Percentiles rank a stretch among this genome's conserved stretches.
phyloP scores from a whole-genome alignment of 495 filamentous ascomycete genomes.

The Penicillium maclennaniae region DNA sequence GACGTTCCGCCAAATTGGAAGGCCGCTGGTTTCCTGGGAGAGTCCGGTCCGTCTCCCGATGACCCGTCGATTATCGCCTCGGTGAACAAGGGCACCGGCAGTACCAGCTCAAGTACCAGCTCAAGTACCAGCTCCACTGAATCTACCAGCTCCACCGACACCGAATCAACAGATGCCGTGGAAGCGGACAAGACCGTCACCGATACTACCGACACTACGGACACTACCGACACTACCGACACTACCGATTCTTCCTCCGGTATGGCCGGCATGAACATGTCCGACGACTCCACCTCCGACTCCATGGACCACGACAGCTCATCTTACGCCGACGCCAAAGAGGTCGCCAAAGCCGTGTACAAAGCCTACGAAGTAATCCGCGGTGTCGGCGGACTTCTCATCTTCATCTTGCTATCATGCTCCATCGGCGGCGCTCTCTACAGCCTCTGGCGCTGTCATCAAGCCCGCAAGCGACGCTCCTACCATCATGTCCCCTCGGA shows the following conservation, averaged over 20 bases:
- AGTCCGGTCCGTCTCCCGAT: slow-evolving; percentile 23
- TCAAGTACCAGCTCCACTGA: slow-evolving; percentile 13
- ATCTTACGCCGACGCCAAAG: slow-evolving; percentile 25
- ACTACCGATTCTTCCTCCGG: slow-evolving; percentile 1
- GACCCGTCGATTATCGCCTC: slow-evolving; percentile 30
- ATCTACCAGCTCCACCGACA: slow-evolving; percentile 10
- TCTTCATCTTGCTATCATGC: slow-evolving; percentile 29
- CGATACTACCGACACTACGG: slow-evolving; percentile 5
- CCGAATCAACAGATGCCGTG: not conserved
- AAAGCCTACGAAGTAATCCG: slow-evolving; percentile 37
- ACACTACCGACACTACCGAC: too few species aligned
- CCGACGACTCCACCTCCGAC: slow-evolving; percentile 3
- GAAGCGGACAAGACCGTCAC: too few species aligned
- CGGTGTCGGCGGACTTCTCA: slow-evolving; percentile 31
- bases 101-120: too few species aligned
- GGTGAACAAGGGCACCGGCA: slow-evolving; percentile 13
- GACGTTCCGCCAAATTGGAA: slow-evolving; percentile 32
- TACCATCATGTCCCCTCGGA: slow-evolving; percentile 35
- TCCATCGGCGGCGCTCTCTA: slow-evolving; percentile 26
- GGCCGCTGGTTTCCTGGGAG: slow-evolving; percentile 30
- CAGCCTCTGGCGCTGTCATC: slow-evolving; percentile 22
- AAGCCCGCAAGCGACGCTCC: slow-evolving; percentile 24
- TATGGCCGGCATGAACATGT: slow-evolving; percentile 8
- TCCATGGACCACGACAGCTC: not conserved
- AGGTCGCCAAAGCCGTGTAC: slow-evolving; percentile 30